These are phyloP conservation scores for Polymyxa betae DNA, from an alignment of 208 protist genomes.

Conservation along the genomic window DNA sequence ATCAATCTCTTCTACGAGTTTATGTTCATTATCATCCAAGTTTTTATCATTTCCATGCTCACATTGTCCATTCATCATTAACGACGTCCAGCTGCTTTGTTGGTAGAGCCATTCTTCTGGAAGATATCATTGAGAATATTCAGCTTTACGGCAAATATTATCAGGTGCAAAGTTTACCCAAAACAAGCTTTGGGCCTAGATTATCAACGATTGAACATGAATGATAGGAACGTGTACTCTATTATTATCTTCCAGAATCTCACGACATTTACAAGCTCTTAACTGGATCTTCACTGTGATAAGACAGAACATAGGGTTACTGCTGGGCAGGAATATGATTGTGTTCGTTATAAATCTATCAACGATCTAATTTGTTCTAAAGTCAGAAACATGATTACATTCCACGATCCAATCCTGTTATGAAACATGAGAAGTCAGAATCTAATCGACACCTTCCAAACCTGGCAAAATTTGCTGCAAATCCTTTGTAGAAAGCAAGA, in stretches of 20 bases:
- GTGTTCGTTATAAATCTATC: no score
- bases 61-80: conserved; percentile 52
- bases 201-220: neutral
- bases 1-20: conserved; percentile 17
- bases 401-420: neutral
- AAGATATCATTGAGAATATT: conserved; percentile 66
- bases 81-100: neutral
- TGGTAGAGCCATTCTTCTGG: conserved; percentile 56
- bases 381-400: neutral
- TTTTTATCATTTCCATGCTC: conserved; percentile 62
- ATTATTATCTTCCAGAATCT: neutral
- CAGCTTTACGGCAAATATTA: neutral
- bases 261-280: conserved; percentile 9
- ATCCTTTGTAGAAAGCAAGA: neutral
- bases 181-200: neutral
- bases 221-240: neutral
- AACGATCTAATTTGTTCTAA: neutral
- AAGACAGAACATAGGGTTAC: no score
- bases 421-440: neutral
- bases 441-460: neutral
- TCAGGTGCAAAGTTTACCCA: neutral
- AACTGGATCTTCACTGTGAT: neutral
- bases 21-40: conserved; percentile 64
- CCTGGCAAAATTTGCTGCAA: neutral
- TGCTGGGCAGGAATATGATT: no score